Evolutionary conservation across 164 flowering plant genomes (phyloP).

Genomic region (Umbellularia californica): DNA sequence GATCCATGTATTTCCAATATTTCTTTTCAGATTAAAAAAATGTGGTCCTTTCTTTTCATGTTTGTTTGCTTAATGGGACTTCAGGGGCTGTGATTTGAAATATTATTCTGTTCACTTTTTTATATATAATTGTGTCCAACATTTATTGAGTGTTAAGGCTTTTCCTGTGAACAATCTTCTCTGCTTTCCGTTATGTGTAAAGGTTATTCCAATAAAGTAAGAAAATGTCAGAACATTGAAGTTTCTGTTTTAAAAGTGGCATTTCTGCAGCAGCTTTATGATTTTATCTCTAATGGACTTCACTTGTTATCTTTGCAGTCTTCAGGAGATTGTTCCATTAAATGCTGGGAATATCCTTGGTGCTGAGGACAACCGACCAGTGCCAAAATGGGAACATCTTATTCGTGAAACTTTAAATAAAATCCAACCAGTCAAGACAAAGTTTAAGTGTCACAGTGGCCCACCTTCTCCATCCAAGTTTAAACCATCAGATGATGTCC

Average conservation of each 20-base stretch:
- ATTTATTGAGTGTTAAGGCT: not conserved
- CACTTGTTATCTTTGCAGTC: slow-evolving; percentile 35
- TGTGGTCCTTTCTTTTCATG: too few species aligned
- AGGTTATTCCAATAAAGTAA: not conserved
- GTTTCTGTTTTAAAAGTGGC: not conserved
- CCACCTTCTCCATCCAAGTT: slow-evolving; percentile 94
- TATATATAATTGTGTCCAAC: not conserved
- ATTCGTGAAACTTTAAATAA: slow-evolving; percentile 70
- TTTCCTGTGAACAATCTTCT: not conserved
- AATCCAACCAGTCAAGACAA: slow-evolving; percentile 39
- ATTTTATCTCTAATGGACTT: not conserved
- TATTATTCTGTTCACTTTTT: too few species aligned
- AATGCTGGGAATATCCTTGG: slow-evolving; percentile 95
- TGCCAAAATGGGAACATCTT: slow-evolving; percentile 70
- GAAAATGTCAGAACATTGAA: not conserved
- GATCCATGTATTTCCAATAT: not conserved
- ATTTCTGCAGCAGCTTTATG: not conserved
- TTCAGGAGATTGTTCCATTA: slow-evolving; percentile 95
- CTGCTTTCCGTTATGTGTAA: not conserved
- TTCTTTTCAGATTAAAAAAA: not conserved
- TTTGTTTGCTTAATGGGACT: too few species aligned
- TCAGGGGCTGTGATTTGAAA: not conserved
- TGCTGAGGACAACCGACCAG: slow-evolving; percentile 81
- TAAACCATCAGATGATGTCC: slow-evolving; percentile 66
- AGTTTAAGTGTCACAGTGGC: slow-evolving; percentile 66